Percentiles rank a stretch among this genome's conserved stretches.
Conservation (phyloP, 306 rosid species). For the Malus orientalis region DNA sequence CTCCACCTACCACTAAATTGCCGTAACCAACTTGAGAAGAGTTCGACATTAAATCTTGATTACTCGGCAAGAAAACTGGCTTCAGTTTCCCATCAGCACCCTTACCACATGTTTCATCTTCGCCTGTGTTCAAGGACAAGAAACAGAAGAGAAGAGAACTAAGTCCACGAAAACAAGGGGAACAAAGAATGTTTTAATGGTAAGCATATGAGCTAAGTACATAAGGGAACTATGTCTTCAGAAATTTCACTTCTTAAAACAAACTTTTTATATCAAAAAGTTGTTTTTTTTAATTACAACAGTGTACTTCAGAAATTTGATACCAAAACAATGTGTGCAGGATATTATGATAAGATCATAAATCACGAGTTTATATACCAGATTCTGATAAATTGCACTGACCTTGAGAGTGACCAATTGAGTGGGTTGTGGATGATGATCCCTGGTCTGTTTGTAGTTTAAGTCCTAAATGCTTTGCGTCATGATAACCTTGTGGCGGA, state of each 20-base stretch:
- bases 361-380: constrained; percentile 13
- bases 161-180: neutral
- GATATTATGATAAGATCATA: neutral
- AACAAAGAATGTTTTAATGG: neutral
- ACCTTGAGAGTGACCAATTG: constrained; percentile 25
- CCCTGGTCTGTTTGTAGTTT: constrained; percentile 14
- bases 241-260: too few relatives aligned
- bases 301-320: neutral
- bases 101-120: constrained; percentile 30
- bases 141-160: neutral
- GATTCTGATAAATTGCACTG: constrained; percentile 39
- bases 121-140: constrained; percentile 23
- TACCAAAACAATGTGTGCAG: neutral
- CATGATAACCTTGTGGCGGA: constrained; percentile 9
- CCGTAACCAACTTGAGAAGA: constrained; percentile 36
- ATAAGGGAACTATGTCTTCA: too few relatives aligned
- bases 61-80: constrained; percentile 32
- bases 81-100: constrained; percentile 38
- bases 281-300: too few relatives aligned
- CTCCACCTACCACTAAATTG: constrained; percentile 46
- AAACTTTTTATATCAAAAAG: too few relatives aligned
- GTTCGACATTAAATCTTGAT: constrained; percentile 30
- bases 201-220: neutral
- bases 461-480: constrained; percentile 25
- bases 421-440: constrained; percentile 17